phyloP scores from a whole-genome alignment of 2,329 filamentous ascomycete genomes.

The Escovopsis weberi region DNA sequence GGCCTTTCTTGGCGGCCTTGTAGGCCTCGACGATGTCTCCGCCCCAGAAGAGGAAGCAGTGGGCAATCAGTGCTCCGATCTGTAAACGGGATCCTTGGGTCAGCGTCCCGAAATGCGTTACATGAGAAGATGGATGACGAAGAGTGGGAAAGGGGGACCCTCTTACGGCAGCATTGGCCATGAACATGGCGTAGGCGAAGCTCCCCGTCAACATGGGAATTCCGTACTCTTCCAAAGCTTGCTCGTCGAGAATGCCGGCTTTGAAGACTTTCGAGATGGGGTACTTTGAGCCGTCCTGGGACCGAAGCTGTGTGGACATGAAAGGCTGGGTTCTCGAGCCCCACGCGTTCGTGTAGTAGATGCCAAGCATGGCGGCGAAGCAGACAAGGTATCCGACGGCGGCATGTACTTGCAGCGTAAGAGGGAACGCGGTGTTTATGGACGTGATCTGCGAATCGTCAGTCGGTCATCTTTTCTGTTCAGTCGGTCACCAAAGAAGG shows the following conservation, averaged over 20 bases:
- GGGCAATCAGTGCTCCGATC: conserved; percentile 40
- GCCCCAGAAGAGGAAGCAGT: conserved; percentile 41
- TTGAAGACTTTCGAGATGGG: conserved; percentile 25
- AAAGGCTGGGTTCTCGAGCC: conserved; percentile 31
- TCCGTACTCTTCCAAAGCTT: conserved; percentile 27
- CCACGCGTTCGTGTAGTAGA: conserved; percentile 38
- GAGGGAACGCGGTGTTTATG: conserved; percentile 35
- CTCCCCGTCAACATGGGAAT: conserved; percentile 31
- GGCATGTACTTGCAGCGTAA: conserved; percentile 33
- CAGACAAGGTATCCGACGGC: conserved; percentile 32
- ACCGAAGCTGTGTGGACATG: conserved; percentile 35
- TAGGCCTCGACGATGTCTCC: conserved; percentile 30
- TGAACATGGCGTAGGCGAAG: conserved; percentile 39
- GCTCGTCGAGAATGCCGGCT: conserved; percentile 26
- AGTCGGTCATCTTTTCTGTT: not conserved
- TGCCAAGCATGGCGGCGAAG: conserved; percentile 32
- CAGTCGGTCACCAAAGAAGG: not conserved
- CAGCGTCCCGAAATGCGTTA: too few species aligned
- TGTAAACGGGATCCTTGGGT: conserved; percentile 8
- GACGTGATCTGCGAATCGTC: conserved; percentile 32
- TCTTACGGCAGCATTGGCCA: conserved; percentile 40
- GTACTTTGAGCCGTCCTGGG: conserved; percentile 25
- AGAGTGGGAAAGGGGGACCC: too few species aligned
- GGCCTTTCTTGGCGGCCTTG: conserved; percentile 25
- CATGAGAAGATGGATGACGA: too few species aligned